Evolutionary conservation across 805 yeast species (phyloP), one percentile per base, ranked within the genome.

Genomic region (Candida sanyiensis): DNA sequence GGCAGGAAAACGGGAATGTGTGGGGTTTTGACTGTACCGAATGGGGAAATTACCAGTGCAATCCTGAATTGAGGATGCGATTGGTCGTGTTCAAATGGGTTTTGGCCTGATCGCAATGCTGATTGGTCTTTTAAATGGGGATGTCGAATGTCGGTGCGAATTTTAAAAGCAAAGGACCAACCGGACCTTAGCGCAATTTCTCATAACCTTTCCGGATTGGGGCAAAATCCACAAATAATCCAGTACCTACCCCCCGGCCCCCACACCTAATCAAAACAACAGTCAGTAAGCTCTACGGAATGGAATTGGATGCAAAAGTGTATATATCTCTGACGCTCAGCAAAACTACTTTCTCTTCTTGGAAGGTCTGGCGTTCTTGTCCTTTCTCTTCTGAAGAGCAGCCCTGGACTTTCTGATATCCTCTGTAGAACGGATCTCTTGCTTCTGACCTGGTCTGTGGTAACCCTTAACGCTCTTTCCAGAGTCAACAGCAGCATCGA

Each of bases 311-410:
- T n/a, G n/a, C n/a, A n/a, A n/a, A n/a, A n/a, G n/a, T n/a, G n/a
- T n/a, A n/a, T n/a, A n/a, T n/a, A n/a, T n/a, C n/a, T n/a, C n/a
- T n/a, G n/a, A n/a, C n/a, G n/a, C n/a, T n/a, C 26, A 17, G 11
- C 24, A 15, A 3, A n/a, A 4, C 23, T 21, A 38, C 34, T 16
- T 62, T 40, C 67, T 57, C 51, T 60, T 72, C 51, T 66, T 71
- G 17, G 64, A 49, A 11, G 93, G 94, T 57, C 97, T 75, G 3
- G 83, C 95, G 50, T 87, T 89, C 77, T 93, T 93, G 5, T 78
- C 89, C 54, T 72, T 73, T 47, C 82, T 72, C 63, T 85, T 72
- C 45, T 88, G 94, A 62, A 79, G 73, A 26, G 58, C 54, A 32
- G 69, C 70, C 65, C 98, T 77, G 19, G 71, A 67, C 67, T 84